Evolutionary conservation across 2,329 filamentous ascomycete genomes (phyloP), one percentile per base, ranked within the genome.

Genomic region (Cladosporium austrohemisphaericum): DNA sequence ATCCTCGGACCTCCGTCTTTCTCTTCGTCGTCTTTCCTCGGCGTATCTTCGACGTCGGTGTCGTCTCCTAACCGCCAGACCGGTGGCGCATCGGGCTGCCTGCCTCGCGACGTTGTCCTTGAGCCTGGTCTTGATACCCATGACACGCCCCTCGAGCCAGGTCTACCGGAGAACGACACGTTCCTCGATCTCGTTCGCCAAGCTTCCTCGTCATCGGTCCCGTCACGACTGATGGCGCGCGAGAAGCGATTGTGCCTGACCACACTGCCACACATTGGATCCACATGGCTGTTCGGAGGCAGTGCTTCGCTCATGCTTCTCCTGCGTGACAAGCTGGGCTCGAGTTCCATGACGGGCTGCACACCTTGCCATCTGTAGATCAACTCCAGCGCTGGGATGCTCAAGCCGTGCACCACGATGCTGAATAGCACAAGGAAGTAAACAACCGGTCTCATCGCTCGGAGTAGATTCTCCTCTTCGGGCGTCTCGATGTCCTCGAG

Each of bases 341-440:
- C 29, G 10, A 35, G 19, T 11, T 52, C 50, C 18, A 41, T 28
- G 18, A 52, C 36, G 16, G 50, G 43, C 20, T 48, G 35, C 7
- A 52, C 43, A 18, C 43, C 43, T 4, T 35, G n/a, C 35, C 35
- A 48, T 10, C 36, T 38, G 50, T 44, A 44, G 29, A 52, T 41
- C 18, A 37, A 3, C 10, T 52, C 36, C 25, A 52, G 43, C 25
- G 50, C 50, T 8, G 88, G 88, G 11, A 94, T 87, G 41, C 81
- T 88, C 2, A 94, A 72, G 3, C 88, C 87, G 57, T 93, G 88
- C 3, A 92, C 83, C 29, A 89, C 86, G 50, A 93, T 83, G 57
- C 86, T 91, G 67, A 85, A 89, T n/a, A 92, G 81, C 6, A 81
- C 77, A 43, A 93, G 67, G 60, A 94, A 94, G 88, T 88, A 95